Evolutionary conservation across 371 early-diverging fungal species (phyloP), one percentile per base, ranked within the genome.

Genomic region (Funneliformis caledonium): DNA sequence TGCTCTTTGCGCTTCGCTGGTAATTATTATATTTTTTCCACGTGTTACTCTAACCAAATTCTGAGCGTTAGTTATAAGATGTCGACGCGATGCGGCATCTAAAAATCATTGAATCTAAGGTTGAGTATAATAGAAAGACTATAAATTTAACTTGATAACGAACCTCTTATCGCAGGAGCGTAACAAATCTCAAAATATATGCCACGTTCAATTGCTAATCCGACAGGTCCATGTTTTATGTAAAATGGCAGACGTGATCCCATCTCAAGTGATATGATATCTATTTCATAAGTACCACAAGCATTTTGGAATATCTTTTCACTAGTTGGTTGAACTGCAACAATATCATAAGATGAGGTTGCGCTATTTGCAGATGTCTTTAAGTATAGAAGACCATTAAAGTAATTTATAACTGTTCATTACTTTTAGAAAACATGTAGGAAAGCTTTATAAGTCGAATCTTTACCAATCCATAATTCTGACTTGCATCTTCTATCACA

Each of bases 181-280:
- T 96, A 97, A n/a, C 91, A 88, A 14, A 98, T 89, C 83, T 98
- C 98, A 82, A 98, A 96, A 80, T 88, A 88, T 8, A 96, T 87
- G 10, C 97, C 98, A 43, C 94, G 90, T 26, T 89, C 88, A 3
- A 96, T 85, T 14, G 96, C 96, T 77, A 85, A 82, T 52, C 92
- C 91, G 26, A 95, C 86, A 0, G 90, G 89, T 45, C 93, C 83
- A 83, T 91, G 86, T 85, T 93, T 91, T 78, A 96, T 76, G 86
- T 91, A 86, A 86, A 91, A 92, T 22, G 94, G 92, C 82, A 97
- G 82, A 73, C 95, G 85, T 82, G 90, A 76, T 0, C 90, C 88
- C 84, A 96, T 85, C 84, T 97, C 97, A 31, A 98, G 83, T 11
- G 96, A 92, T 45, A 98, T 96, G 67, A 98, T 87, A 83, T 98